phyloP scores from a whole-genome alignment of 2,329 filamentous ascomycete genomes.

The Monilinia laxa region DNA sequence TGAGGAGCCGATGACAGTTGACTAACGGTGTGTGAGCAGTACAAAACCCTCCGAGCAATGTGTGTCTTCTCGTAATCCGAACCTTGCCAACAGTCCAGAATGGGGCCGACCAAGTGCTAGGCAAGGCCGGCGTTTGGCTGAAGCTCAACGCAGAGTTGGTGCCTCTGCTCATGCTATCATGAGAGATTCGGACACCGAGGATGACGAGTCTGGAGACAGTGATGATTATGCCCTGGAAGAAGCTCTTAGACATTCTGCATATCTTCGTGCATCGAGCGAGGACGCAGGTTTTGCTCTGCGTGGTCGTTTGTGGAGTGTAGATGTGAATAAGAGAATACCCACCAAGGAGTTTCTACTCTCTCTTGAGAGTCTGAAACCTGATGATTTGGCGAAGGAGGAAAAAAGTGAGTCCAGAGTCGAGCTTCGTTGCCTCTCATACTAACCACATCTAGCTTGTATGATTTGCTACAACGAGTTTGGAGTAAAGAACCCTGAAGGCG shows the following conservation, averaged over 20 bases:
- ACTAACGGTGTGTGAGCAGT: background rate
- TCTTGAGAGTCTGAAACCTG: slow-evolving; percentile 36
- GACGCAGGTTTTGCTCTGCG: slow-evolving; percentile 29
- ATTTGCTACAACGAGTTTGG: slow-evolving; percentile 67
- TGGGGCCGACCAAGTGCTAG: slow-evolving; percentile 12
- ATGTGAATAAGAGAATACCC: slow-evolving; percentile 33
- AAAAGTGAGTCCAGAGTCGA: slow-evolving; percentile 34
- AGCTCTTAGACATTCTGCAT: background rate
- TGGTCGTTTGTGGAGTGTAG: slow-evolving; percentile 27
- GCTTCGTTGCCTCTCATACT: slow-evolving; percentile 17
- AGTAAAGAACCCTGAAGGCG: slow-evolving; percentile 55
- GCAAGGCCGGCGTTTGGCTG: background rate
- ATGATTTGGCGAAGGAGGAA: slow-evolving; percentile 34
- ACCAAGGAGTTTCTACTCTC: slow-evolving; percentile 37
- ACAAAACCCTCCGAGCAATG: background rate
- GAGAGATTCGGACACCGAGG: slow-evolving; percentile 10
- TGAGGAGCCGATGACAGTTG: background rate
- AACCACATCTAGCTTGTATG: slow-evolving; percentile 50
- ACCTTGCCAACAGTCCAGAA: background rate
- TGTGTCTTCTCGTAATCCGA: background rate
- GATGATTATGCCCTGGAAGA: background rate
- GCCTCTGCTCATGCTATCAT: background rate
- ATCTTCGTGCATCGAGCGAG: background rate
- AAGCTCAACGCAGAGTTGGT: background rate
- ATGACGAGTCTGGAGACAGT: background rate